phyloP scores from a whole-genome alignment of 148 eudicot species.

The Nepenthes gracilis region DNA sequence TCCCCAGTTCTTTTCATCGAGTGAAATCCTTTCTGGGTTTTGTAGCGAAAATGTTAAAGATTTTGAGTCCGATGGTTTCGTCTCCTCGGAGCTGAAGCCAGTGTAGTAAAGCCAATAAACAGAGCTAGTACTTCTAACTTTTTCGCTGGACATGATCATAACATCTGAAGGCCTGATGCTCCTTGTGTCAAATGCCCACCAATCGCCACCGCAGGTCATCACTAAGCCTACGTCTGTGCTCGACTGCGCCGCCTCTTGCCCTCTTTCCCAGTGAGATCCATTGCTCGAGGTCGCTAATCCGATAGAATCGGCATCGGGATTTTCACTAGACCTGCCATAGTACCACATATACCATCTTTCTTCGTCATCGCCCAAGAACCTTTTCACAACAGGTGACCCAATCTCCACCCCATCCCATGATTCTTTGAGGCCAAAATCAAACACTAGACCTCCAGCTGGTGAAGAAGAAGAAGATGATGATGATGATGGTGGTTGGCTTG shows the following conservation, averaged over 20 bases:
- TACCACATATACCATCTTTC: slow-evolving; percentile 96
- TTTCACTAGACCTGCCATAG: slow-evolving; percentile 38
- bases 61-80: slow-evolving; percentile 15
- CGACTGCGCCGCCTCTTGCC: slow-evolving; percentile 24
- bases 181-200: slow-evolving; percentile 89
- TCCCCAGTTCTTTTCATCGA: slow-evolving; percentile 3
- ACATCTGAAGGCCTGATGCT: slow-evolving; percentile 57
- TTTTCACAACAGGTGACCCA: slow-evolving; percentile 80
- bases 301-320: slow-evolving; percentile 24
- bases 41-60: slow-evolving; percentile 8
- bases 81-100: slow-evolving; percentile 49
- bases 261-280: slow-evolving; percentile 82
- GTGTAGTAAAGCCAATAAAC: slow-evolving; percentile 92
- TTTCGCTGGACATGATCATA: slow-evolving; percentile 71
- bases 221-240: slow-evolving; percentile 46
- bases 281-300: slow-evolving; percentile 83
- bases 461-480: slow-evolving; percentile 11
- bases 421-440: slow-evolving; percentile 45
- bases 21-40: slow-evolving; percentile 15
- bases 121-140: slow-evolving; percentile 40
- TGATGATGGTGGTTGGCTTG: slow-evolving; percentile 15
- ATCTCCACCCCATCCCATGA: slow-evolving; percentile 67
- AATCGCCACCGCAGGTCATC: slow-evolving; percentile 54
- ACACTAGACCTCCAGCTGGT: slow-evolving; percentile 48
- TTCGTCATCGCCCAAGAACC: slow-evolving; percentile 72